Conservation (phyloP, 2,329 filamentous ascomycete genomes). For the Penicillium italicum region DNA sequence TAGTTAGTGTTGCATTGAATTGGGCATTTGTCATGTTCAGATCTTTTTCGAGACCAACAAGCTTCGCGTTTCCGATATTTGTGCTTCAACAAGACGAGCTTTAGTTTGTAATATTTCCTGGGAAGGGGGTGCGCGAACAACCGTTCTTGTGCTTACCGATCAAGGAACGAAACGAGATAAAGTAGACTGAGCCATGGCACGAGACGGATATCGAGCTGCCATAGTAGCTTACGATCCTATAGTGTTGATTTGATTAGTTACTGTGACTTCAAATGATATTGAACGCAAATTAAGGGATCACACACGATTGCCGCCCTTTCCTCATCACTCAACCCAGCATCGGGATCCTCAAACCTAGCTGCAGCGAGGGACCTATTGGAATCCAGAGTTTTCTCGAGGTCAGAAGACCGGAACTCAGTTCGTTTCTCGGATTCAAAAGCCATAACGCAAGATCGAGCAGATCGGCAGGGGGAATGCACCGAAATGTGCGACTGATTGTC, state of each 20-base stretch:
- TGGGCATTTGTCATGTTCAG: conserved; percentile 60
- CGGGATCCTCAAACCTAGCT: conserved; percentile 49
- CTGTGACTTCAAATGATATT: not conserved
- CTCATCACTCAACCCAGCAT: conserved; percentile 61
- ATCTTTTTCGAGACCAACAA: conserved; percentile 56
- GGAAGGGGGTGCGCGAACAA: not conserved
- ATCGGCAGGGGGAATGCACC: not conserved
- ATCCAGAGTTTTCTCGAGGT: conserved; percentile 19
- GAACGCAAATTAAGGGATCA: not conserved
- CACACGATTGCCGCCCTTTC: conserved; percentile 61
- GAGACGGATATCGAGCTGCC: conserved; percentile 45
- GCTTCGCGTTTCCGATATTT: conserved; percentile 71
- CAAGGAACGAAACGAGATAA: conserved; percentile 44
- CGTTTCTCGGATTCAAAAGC: conserved; percentile 8
- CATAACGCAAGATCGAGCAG: conserved; percentile 8
- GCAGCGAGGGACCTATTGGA: conserved; percentile 12
- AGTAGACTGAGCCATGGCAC: conserved; percentile 48
- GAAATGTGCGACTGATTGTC: not conserved
- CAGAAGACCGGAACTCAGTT: conserved; percentile 13
- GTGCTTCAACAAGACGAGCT: conserved; percentile 42
- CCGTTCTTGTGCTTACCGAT: conserved; percentile 25
- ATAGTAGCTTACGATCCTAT: conserved; percentile 44
- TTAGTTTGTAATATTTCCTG: not conserved
- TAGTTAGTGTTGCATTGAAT: conserved; percentile 72
- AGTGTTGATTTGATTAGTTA: not conserved